Conservation (phyloP, 2,329 filamentous ascomycete species). For the Colletotrichum sp. region DNA sequence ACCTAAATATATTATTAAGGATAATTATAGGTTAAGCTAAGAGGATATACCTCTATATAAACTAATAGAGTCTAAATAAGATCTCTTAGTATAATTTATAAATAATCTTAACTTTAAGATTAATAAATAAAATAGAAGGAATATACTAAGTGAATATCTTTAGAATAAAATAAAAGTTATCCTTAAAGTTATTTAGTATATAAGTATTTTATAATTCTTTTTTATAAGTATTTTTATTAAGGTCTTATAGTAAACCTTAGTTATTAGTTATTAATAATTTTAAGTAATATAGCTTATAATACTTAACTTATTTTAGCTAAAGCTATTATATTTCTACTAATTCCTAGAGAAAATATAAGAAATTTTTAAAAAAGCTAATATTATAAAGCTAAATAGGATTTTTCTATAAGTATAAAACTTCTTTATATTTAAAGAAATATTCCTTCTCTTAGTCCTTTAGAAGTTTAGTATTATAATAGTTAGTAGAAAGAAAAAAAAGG, state of each 20-base stretch:
- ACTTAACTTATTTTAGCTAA: not conserved
- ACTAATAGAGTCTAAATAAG: too few relatives aligned
- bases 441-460: not conserved
- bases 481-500: not conserved
- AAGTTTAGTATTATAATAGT: not conserved
- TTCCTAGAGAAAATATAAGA: not conserved
- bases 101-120: too few relatives aligned
- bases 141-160: too few relatives aligned
- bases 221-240: not conserved
- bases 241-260: fast-evolving
- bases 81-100: too few relatives aligned
- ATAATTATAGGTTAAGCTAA: too few relatives aligned
- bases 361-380: not conserved
- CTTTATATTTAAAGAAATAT: not conserved
- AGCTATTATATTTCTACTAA: not conserved
- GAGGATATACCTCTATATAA: too few relatives aligned
- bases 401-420: not conserved
- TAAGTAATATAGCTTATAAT: not conserved
- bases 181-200: not conserved
- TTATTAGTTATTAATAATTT: not conserved
- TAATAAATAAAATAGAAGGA: too few relatives aligned
- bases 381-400: not conserved
- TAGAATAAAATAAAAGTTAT: too few relatives aligned
- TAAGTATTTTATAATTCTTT: not conserved
- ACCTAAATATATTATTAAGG: too few relatives aligned